These are phyloP conservation scores for Citrus australasica DNA, from an alignment of 345 rosid genomes.

Conservation along the genomic window DNA sequence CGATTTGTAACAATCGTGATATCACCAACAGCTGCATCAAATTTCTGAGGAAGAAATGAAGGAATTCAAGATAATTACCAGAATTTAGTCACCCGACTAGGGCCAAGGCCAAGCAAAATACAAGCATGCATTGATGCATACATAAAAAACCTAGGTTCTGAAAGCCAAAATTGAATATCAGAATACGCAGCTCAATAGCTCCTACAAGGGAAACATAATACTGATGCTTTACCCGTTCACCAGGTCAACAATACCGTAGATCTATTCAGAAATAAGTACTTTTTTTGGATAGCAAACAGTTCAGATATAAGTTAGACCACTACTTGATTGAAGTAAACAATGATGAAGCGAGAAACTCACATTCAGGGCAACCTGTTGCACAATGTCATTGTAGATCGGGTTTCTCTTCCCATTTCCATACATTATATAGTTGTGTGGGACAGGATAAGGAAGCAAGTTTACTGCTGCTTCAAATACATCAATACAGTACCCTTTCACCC, in stretches of 20 bases:
- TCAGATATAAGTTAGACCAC: background rate
- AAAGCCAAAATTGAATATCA: background rate
- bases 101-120: background rate
- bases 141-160: background rate
- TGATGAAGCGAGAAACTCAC: conserved; percentile 43
- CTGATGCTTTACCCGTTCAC: background rate
- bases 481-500: conserved; percentile 81
- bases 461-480: conserved; percentile 93
- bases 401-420: conserved; percentile 64
- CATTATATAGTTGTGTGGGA: conserved; percentile 57
- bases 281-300: too few species aligned
- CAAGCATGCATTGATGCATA: background rate
- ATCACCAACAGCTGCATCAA: conserved; percentile 88
- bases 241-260: background rate
- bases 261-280: background rate
- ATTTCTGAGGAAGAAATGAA: conserved; percentile 43
- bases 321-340: background rate
- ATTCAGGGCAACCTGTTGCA: conserved; percentile 50
- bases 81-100: background rate
- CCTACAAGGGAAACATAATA: background rate
- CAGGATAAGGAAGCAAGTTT: conserved; percentile 79
- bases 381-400: conserved; percentile 61
- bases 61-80: conserved; percentile 13
- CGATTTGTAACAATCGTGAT: conserved; percentile 67
- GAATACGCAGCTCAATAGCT: background rate